Evolutionary conservation across 495 filamentous ascomycete species (phyloP), one percentile per base, ranked within the genome.

Genomic region (Thermothielavioides terrestris): DNA sequence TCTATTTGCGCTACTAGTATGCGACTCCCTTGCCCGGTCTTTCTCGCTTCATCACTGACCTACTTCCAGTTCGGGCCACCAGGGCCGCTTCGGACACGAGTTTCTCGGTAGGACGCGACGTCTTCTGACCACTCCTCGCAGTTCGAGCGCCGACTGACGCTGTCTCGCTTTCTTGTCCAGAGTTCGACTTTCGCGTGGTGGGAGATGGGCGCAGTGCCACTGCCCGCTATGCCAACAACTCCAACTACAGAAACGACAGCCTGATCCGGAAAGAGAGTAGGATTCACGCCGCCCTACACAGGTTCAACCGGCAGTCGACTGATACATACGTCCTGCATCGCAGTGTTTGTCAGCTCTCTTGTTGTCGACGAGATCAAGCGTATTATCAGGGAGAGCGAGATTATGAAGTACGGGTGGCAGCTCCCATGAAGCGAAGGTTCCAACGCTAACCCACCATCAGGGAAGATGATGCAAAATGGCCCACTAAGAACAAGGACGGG

Each of bases 391-490:
- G 82, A 91, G 17, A 96, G 90, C 70, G 94, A 99, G 68, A 95
- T 99, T 59, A 81, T 97, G 79, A 99, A 97, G 89, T 95, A 79
- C 25, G 49, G 18, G 1, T 18, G 34, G n/a, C 36, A 40, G 20
- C 12, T 15, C 14, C 6, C 22, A 27, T 1, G 27, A 25, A 30
- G 8, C 20, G 36, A n/a, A 3, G 9, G 12, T 8, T 10, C 21
- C 12, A 30, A 20, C n/a, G 53, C 64, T 75, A 52, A 75, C 42
- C 26, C 32, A 12, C 17, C 15, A 25, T 52, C 58, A 95, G 89
- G 77, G 94, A 99, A 79, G 92, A 97, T 62, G 94, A 99, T 61
- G 83, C 81, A n/a, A 95, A 95, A 68, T 99, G 94, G 94, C 94
- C 94, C 1, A 88, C 90, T 67, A 99, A 97, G 78, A 97, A 97